Base-by-base conservation (phyloP, 495 filamentous ascomycete species). In the Tuber magnatum region DNA sequence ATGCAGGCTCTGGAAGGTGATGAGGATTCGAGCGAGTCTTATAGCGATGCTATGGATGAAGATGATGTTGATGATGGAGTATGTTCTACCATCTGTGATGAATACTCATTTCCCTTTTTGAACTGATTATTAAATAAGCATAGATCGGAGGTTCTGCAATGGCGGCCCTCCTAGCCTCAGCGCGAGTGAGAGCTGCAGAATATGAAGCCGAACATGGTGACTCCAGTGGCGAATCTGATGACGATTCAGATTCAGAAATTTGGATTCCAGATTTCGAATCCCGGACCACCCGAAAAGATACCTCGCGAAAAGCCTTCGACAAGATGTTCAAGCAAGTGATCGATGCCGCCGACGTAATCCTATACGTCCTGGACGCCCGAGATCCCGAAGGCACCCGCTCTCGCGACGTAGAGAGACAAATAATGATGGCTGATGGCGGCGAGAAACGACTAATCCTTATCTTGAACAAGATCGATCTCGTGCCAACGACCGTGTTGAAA, bases 301-400 rank as follows among this genome's bases (percentile, higher is more conserved):
- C 86, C 61, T 98, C 94, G 72, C 88, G 93, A 78, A 91, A 90
- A 82, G 90, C 92, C 48, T 97, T 93, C 85, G 93, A 97, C 87
- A 97, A 97, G 86, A 90, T 94, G 79, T 98, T 97, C 88, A 97
- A 97, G 87, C 88, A 92, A 81, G 93, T 97, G n/a, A 89, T 96
- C 40, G 91, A 93, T 42, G 87, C 90, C 46, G 92, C 94, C 39
- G 94, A 98, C 82, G 94, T 98, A 24, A 85, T 98, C 42, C 89
- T 98, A 74, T 98, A 98, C 84, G 92, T 98, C 74, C 89, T 98
- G 69, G 94, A 98, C 81, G 94, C 94, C 68, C 90, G 94, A 71
- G 94, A 98, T 81, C 94, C 94, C 32, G 90, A 96, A 81, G 92
- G 93, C 42, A 97, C 94, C 40, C 88, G 94, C 71, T 98, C 94